Evolutionary conservation across 2,329 filamentous ascomycete species (phyloP).

Genomic region (Raffaelea albimanens): DNA sequence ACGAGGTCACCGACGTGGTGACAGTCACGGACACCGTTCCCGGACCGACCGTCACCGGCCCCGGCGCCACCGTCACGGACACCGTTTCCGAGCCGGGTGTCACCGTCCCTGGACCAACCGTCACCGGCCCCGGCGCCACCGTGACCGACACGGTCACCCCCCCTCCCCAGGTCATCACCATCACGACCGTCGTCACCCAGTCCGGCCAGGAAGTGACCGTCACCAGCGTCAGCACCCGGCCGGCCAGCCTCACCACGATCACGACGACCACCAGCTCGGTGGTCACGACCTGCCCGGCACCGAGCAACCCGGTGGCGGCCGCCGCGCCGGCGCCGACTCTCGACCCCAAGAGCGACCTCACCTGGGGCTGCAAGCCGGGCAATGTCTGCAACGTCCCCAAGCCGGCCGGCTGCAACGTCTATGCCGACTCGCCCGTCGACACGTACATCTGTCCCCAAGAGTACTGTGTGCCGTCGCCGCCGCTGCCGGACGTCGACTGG

Average conservation of each 20-base stretch:
- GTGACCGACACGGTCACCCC: slow-evolving; percentile 5
- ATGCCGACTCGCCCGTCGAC: slow-evolving; percentile 33
- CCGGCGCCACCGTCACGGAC: slow-evolving; percentile 3
- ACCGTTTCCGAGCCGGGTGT: slow-evolving; percentile 1
- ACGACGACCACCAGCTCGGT: slow-evolving; percentile 28
- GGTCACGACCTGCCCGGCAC: slow-evolving; percentile 29
- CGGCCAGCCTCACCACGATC: slow-evolving; percentile 28
- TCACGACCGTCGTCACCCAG: too few relatives aligned
- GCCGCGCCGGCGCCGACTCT: slow-evolving; percentile 16
- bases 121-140: slow-evolving; percentile 9
- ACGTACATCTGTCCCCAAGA: slow-evolving; percentile 36
- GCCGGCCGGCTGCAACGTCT: slow-evolving; percentile 40
- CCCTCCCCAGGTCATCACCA: slow-evolving; percentile 5
- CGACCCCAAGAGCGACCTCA: slow-evolving; percentile 28
- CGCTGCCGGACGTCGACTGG: slow-evolving; percentile 30
- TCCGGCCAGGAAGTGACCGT: neutral
- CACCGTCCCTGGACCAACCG: neutral
- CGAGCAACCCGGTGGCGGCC: slow-evolving; percentile 21
- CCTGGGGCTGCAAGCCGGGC: slow-evolving; percentile 45
- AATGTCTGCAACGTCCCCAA: slow-evolving; percentile 43
- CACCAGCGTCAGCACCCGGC: slow-evolving; percentile 16
- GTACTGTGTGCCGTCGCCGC: slow-evolving; percentile 35
- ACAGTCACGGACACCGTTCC: slow-evolving; percentile 11
- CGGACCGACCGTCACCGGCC: slow-evolving; percentile 6
- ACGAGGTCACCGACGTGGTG: slow-evolving; percentile 23